Base-by-base conservation (phyloP, 23 red algal species). In the Gracilaria gracilis region DNA sequence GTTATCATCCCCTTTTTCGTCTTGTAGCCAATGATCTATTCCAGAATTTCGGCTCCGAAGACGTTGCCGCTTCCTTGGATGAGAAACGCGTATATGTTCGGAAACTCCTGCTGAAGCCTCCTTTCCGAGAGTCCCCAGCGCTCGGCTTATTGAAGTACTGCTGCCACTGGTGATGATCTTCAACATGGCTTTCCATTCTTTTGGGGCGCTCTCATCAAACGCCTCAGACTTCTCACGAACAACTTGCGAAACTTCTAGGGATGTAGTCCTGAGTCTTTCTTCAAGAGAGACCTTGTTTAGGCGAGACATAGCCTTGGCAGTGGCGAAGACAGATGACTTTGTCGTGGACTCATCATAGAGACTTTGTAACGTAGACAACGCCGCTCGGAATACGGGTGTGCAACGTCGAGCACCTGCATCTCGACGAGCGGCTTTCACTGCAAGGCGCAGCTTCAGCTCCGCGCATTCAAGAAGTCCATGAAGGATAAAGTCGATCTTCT, bases 21-120 rank as follows among this genome's bases (percentile, higher is more conserved):
- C 86, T 15, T 69, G 94, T 9, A 96, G 69, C 78, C 79, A 83
- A 21, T 81, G 64, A 65, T 96, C 94, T 13, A 96, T 84, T 8
- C 91, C 92, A 23, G 48, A 47, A 78, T 96, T 96, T 9, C 94
- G 80, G 20, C 83, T 89, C 62, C 94, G 77, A 50, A 96, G 59
- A 19, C 79, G 77, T 55, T 66, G 67, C 21, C 64, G 79, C 25
- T 90, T 90, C 17, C 46, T 44, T 23, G 46, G 84, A 51, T 77
- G 72, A 77, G 72, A 77, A 50, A 77, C 72, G 11, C 46, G 72
- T 3, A 77, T 5, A 50, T 77, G 72, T 0, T 77, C 72, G 32
- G 64, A 69, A 69, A 69, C 64, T 32, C 64, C 64, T 50, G 38
- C 42, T 77, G 72, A 48, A 12, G 39, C 39, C 27, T 77, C 72